Base-by-base conservation (phyloP, 2,329 filamentous ascomycete species). In the Pyrenophora teres region DNA sequence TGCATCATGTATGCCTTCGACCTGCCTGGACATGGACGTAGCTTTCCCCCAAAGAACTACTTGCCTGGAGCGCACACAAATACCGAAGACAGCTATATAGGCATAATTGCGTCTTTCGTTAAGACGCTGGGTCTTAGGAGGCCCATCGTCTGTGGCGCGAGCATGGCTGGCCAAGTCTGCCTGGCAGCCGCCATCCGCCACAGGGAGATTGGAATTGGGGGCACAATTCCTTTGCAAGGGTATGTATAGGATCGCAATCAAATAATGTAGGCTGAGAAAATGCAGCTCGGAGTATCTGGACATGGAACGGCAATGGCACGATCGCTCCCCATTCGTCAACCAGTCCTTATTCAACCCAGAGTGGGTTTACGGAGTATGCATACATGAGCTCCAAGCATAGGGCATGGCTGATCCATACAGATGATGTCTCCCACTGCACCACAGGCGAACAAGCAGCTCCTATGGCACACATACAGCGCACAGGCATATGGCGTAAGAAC, bases 1-100 rank as follows among this genome's bases (percentile, higher is more conserved):
- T 80, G 77, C 49, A 76, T 72, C 16, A 81, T 81, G 78, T 76
- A 75, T 38, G 77, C 77, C 1, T 79, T 81, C 40, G 79, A 81
- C 59, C 68, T 81, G 8, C 80, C 79, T 0, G 78, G 76, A 2
- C 80, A 81, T 54, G 79, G 79, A 0, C 64, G 78, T 6, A 77
- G 73, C 38, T 81, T 81, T 50, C 79, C 79, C 0, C 73, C 74
- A 10, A 65, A 73, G 43, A 70, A 71, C 18, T 73, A 77, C 50
- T 59, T 68, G 9, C 72, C 76, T 0, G 77, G 77, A 6, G 74
- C 71, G n/a, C 77, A 80, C 58, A 79, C 77, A 27, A 80, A 77
- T 46, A 79, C 72, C 15, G 78, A 80, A 55, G 76, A 79, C 12
- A 70, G 73, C 35, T 79, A 79, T 46, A 71, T 80, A 2, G 76